Evolutionary conservation across 1,284 basidiomycete species (phyloP).

Genomic region (Microbotryum saponariae): DNA sequence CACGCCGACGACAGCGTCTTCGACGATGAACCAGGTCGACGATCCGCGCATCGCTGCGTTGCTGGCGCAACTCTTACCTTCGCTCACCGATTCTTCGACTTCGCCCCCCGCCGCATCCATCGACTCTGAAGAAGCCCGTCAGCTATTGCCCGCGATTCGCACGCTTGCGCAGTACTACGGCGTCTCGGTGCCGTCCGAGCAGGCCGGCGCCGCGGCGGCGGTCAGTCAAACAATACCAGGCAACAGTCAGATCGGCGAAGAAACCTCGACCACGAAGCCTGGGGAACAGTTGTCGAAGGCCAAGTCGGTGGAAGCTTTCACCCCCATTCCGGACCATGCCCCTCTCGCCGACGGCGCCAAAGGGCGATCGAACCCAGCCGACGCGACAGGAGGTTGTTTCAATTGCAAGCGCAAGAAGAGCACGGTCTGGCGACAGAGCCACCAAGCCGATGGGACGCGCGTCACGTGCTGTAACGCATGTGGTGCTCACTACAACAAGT

Average conservation of each 20-base stretch:
- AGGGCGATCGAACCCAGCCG: constrained; percentile 25
- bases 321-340: neutral
- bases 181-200: neutral
- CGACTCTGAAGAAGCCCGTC: constrained; percentile 5
- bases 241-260: neutral
- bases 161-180: constrained; percentile 26
- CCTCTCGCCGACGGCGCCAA: neutral
- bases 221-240: neutral
- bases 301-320: neutral
- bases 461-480: constrained; percentile 30
- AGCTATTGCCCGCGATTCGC: constrained; percentile 15
- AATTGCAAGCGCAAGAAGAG: constrained; percentile 32
- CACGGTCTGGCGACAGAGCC: constrained; percentile 20
- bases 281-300: neutral
- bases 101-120: neutral
- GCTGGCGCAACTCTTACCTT: constrained; percentile 22
- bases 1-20: too few species aligned
- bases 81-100: constrained; percentile 1
- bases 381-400: constrained; percentile 19
- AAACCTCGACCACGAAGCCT: neutral
- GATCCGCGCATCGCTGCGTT: constrained; percentile 21
- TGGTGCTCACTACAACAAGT: constrained; percentile 30
- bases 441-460: neutral
- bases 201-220: neutral
- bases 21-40: neutral